Base-by-base conservation (phyloP, 257 asterid genomes). In the Leonotis leonurus region DNA sequence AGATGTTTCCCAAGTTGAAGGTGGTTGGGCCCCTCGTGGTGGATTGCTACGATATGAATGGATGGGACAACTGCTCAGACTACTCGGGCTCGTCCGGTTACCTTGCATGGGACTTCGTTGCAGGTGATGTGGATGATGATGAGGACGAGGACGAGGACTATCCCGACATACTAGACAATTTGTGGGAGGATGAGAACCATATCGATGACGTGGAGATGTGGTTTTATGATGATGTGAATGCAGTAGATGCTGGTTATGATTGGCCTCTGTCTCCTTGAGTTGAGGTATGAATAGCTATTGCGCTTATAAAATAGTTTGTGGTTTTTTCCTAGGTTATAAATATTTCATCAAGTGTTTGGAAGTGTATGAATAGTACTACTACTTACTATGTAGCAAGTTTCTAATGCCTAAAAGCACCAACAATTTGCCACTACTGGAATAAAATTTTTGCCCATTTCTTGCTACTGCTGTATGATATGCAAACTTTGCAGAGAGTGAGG, bases 191-290 rank as follows among this genome's bases (percentile, higher is more conserved):
- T 6, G 94, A 73, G 44, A 72, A 68, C 13, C 57, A 46, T 4
- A 68, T 78, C 10, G 93, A 83, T 62, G 96, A 77, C 2, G 78
- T 85, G 0, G 89, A 77, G 70, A 78, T 90, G 88, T 81, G 93
- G 92, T 87, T 87, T 53, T 87, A 87, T 20, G 84, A 84, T 32
- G 89, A 79, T 67, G 74, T 70, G 12, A 68, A 84, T 70, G 79
- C 68, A 22, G 77, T 75, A 2, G 94, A 81, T 78, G 80, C 79
- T 20, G 87, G 86, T 5, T 82, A 73, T 64, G 95, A 83, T 68
- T 84, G 95, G 97, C 95, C 94, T 0, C 95, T 69, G 48, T 81
- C 89, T 62, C 97, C 95, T 71, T 84, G 55, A 78, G 69, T 73
- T 81, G 50, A 77, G 67, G 72, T 72, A 2, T 46, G 72, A n/a